Evolutionary conservation across 2,329 filamentous ascomycete genomes (phyloP).

Genomic region (Didymella exigua): DNA sequence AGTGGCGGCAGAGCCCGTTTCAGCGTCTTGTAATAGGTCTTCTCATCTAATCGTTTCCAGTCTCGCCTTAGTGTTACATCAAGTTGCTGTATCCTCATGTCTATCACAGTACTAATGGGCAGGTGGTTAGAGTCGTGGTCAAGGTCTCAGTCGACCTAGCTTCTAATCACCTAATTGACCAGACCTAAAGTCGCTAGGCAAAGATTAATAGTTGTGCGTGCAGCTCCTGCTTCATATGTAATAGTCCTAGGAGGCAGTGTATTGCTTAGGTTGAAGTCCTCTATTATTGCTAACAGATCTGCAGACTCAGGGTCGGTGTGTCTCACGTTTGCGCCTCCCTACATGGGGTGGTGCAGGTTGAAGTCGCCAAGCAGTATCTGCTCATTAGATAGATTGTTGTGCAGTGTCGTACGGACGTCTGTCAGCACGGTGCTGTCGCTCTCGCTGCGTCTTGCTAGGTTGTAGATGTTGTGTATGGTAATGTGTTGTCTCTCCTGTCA

Average conservation of each 20-base stretch:
- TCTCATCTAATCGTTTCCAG: constrained; percentile 13
- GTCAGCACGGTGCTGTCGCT: not conserved
- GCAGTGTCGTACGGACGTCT: not conserved
- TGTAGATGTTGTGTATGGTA: not conserved
- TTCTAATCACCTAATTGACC: constrained; percentile 12
- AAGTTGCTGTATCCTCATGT: constrained; percentile 9
- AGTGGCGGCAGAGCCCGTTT: constrained; percentile 15
- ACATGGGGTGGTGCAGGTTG: constrained; percentile 9
- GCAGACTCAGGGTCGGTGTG: constrained; percentile 13
- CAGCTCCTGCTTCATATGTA: constrained; percentile 14
- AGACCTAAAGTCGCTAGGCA: not conserved
- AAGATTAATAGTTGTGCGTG: constrained; percentile 15
- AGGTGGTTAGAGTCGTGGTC: constrained; percentile 32
- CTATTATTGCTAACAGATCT: constrained; percentile 18
- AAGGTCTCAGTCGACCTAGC: constrained; percentile 14
- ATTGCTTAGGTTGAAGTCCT: constrained; percentile 13
- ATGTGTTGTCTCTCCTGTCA: not conserved
- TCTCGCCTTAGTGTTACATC: constrained; percentile 3
- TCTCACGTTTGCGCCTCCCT: constrained; percentile 13
- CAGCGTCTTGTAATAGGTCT: constrained; percentile 11
- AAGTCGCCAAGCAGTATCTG: not conserved
- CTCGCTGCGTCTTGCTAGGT: not conserved
- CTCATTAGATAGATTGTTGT: not conserved
- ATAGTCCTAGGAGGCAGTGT: constrained; percentile 12
- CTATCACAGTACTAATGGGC: constrained; percentile 25